Conservation (phyloP, 495 filamentous ascomycete genomes). For the Penicillium egyptiacum region DNA sequence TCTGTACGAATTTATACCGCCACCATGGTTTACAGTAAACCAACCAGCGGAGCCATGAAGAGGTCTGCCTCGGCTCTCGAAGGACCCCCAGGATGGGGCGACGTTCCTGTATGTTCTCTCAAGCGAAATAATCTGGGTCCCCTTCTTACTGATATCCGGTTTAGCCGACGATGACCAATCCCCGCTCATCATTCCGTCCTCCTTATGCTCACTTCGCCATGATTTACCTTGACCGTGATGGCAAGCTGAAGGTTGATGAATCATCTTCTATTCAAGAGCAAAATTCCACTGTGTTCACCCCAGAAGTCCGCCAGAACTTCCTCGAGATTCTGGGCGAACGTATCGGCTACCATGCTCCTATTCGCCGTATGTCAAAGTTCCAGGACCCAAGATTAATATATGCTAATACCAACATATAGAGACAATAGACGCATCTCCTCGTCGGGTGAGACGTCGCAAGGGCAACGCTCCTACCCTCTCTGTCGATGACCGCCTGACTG, state of each 20-base stretch:
- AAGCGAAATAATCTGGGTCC: not conserved
- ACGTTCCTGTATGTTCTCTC: constrained; percentile 34
- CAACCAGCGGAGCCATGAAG: constrained; percentile 37
- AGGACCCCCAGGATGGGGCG: constrained; percentile 37
- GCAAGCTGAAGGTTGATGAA: constrained; percentile 38
- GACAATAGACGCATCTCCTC: constrained; percentile 26
- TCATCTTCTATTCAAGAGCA: constrained; percentile 41
- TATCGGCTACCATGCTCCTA: constrained; percentile 32
- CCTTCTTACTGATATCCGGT: not conserved
- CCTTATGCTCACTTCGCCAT: constrained; percentile 43
- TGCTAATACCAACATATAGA: constrained; percentile 12
- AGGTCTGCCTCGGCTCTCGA: constrained; percentile 38
- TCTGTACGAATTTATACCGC: not conserved
- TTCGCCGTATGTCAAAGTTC: constrained; percentile 30
- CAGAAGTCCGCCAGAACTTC: constrained; percentile 42
- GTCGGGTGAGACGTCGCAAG: constrained; percentile 37
- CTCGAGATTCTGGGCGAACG: constrained; percentile 37
- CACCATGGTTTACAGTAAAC: constrained; percentile 40
- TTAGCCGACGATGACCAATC: constrained; percentile 37
- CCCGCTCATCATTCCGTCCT: constrained; percentile 31
- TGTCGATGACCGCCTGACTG: constrained; percentile 24
- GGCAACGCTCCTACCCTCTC: constrained; percentile 23
- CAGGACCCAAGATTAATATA: not conserved
- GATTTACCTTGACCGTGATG: constrained; percentile 45
- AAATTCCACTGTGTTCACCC: constrained; percentile 37